Base-by-base conservation (phyloP, 305 asterid genomes). In the Lippia alba region DNA sequence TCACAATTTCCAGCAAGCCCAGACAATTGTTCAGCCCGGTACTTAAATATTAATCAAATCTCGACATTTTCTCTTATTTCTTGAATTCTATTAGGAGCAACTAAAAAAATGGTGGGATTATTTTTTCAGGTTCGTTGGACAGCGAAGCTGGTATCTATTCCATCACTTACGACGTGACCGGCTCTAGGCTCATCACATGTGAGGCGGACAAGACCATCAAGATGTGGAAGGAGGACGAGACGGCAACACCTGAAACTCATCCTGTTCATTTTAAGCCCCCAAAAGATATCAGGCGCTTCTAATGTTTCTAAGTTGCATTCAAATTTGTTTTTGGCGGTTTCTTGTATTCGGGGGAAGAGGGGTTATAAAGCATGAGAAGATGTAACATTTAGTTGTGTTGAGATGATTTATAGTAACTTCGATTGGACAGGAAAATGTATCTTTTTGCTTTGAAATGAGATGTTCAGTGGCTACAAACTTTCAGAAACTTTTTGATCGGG, bases 1-100 rank as follows among this genome's bases (percentile, higher is more conserved):
- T 45, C 97, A 95, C 79, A 95, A 90, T 86, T 95, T 90, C 82
- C 99, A 95, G 85, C 98, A 92, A 86, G 71, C 92, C 69, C 97
- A 95, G 72, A 95, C 99, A 8, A 87, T 95, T 62, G 96, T 90
- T 76, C 98, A 95, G 72, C 99, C 99, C 45, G 99, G 97, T 91
- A 81, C n/a, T 44, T 46, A 67, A 39, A 19, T 24, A 24, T 51
- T 41, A 14, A 36, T 51, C 41, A 11, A 4, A 55, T 20, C 45
- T 64, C 15, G 12, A 5, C 56, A 34, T 53, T 50, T 55, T 4
- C 49, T 46, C 46, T 54, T 20, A 3, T 34, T 63, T 14, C 9
- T n/a, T 2, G 12, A 65, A 9, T 16, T 33, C 69, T 19, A 54
- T 67, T 10, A 3, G 19, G 46, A 20, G 46, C 53, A n/a, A 56